phyloP scores from a whole-genome alignment of 1,284 basidiomycete genomes.

The Cutaneotrichosporon cyanovorans region DNA sequence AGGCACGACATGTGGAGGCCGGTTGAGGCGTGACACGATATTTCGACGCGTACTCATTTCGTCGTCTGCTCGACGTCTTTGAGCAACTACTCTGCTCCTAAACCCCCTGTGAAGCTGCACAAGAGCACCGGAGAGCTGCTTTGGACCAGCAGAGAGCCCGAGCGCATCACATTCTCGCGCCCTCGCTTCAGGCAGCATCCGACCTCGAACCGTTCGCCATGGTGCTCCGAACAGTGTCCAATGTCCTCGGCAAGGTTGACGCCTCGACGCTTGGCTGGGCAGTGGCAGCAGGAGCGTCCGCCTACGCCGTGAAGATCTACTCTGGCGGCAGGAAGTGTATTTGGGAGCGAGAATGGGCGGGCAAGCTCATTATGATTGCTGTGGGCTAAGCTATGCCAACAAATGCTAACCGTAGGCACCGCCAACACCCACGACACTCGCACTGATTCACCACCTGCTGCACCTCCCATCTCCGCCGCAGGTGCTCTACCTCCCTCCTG shows the following conservation, averaged over 20 bases:
- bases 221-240: conserved; percentile 30
- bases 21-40: too few relatives aligned
- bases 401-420: conserved; percentile 26
- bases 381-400: conserved; percentile 22
- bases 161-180: too few relatives aligned
- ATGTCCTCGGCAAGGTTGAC: conserved; percentile 19
- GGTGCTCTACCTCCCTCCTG: conserved; percentile 42
- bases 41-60: too few relatives aligned
- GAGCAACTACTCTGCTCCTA: too few relatives aligned
- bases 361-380: conserved; percentile 43
- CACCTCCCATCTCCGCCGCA: conserved; percentile 44
- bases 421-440: conserved; percentile 37
- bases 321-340: conserved; percentile 35
- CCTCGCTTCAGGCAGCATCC: too few relatives aligned
- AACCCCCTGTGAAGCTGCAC: too few relatives aligned
- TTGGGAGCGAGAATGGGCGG: conserved; percentile 46
- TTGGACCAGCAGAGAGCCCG: too few relatives aligned
- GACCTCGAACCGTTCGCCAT: too few relatives aligned
- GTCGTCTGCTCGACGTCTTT: too few relatives aligned
- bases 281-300: conserved; percentile 18
- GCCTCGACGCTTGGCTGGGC: conserved; percentile 15
- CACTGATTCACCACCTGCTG: conserved; percentile 38
- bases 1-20: too few relatives aligned
- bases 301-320: conserved; percentile 30
- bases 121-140: too few relatives aligned